A percentile compares a stretch with the other conserved stretches of the same genome.
These are phyloP conservation scores for Talaromyces thailandensis DNA, from an alignment of 495 filamentous ascomycete species.

Conservation along the genomic window DNA sequence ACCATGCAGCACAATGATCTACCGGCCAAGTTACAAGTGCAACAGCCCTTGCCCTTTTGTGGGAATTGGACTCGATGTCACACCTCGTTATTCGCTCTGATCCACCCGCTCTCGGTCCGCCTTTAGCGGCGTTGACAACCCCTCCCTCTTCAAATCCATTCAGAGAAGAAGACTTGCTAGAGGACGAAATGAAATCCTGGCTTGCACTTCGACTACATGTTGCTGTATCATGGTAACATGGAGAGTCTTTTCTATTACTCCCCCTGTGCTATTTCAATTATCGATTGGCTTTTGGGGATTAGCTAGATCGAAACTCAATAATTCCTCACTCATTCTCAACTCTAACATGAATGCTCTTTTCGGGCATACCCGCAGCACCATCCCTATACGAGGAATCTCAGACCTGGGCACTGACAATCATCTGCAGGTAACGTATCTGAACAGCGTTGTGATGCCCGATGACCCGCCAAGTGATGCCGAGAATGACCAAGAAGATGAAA, in stretches of 20 bases:
- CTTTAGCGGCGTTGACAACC: slow-evolving; percentile 13
- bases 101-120: slow-evolving; percentile 19
- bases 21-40: neutral
- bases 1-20: neutral
- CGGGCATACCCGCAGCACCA: slow-evolving; percentile 4
- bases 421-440: slow-evolving; percentile 50
- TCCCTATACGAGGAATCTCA: neutral
- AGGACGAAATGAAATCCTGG: neutral
- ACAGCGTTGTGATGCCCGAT: slow-evolving; percentile 55
- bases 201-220: neutral
- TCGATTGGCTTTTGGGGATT: neutral
- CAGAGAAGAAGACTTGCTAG: neutral
- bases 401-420: neutral
- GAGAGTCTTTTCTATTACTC: neutral
- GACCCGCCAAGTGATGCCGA: slow-evolving; percentile 3
- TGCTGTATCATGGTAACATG: neutral
- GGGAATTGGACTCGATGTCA: slow-evolving; percentile 7
- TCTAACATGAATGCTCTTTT: neutral
- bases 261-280: neutral
- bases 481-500: neutral
- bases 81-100: slow-evolving; percentile 15
- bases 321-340: neutral
- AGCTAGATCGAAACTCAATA: neutral
- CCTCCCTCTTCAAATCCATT: neutral
- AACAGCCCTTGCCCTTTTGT: neutral